phyloP scores from a whole-genome alignment of 139 green algal species.

The Zygnema circumcarinatum region DNA sequence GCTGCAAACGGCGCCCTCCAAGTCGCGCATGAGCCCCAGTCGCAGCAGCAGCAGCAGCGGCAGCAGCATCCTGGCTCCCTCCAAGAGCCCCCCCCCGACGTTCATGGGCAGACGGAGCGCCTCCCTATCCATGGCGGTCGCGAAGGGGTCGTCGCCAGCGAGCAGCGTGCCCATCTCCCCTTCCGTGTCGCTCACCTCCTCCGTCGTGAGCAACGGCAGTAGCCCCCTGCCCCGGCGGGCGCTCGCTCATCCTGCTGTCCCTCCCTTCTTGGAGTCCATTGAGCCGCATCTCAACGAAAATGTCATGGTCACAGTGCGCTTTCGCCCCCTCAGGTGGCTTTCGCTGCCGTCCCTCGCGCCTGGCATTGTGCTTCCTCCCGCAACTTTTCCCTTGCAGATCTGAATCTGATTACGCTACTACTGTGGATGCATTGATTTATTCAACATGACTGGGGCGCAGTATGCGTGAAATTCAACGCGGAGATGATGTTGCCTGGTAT shows the following conservation, averaged over 20 bases:
- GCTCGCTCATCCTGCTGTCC: background rate
- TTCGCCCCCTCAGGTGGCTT: slow-evolving; percentile 52
- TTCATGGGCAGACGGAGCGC: background rate
- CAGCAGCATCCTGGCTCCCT: background rate
- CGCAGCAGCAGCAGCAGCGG: slow-evolving; percentile 3
- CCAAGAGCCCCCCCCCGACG: background rate
- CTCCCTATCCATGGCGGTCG: background rate
- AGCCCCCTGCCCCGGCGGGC: background rate
- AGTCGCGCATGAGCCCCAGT: slow-evolving; percentile 2
- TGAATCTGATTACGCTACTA: background rate
- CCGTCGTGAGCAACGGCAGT: slow-evolving; percentile 3
- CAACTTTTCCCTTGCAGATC: background rate
- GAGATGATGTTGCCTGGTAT: slow-evolving; percentile 57
- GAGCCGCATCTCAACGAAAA: slow-evolving; percentile 46
- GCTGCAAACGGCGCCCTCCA: too few species aligned
- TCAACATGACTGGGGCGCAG: slow-evolving; percentile 2
- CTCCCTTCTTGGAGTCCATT: background rate
- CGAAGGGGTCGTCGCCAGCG: background rate
- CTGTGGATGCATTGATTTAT: background rate
- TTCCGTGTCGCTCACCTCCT: background rate
- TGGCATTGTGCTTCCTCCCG: slow-evolving; percentile 12
- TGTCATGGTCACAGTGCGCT: slow-evolving; percentile 57
- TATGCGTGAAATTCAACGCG: slow-evolving; percentile 40
- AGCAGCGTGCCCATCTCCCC: slow-evolving; percentile 8
- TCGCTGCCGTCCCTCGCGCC: background rate